phyloP scores from a whole-genome alignment of 2,329 filamentous ascomycete genomes.

The Trichoderma semiorbis region DNA sequence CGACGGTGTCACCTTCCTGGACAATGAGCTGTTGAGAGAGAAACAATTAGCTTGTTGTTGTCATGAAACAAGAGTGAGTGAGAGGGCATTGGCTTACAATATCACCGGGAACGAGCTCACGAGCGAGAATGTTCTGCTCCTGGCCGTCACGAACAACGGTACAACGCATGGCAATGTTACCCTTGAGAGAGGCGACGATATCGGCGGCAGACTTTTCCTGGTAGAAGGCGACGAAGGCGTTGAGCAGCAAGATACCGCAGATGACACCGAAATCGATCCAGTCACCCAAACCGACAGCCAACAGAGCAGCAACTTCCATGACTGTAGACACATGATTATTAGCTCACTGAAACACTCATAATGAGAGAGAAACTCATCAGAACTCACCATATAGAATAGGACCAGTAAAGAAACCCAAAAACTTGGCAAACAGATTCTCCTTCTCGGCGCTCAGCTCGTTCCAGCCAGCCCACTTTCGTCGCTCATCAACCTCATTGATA shows the following conservation, averaged over 20 bases:
- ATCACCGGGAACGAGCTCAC: conserved; percentile 84
- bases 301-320: conserved; percentile 56
- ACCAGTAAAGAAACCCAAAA: conserved; percentile 77
- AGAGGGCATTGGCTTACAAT: conserved; percentile 58
- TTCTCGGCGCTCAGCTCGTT: conserved; percentile 93
- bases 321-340: background rate
- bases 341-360: background rate
- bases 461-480: conserved; percentile 70
- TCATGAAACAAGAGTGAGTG: background rate
- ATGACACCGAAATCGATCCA: conserved; percentile 96
- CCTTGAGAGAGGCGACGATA: conserved; percentile 87
- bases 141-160: conserved; percentile 76
- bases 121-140: conserved; percentile 74
- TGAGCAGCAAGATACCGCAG: conserved; percentile 75
- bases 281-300: conserved; percentile 79
- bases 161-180: conserved; percentile 83
- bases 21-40: conserved; percentile 37
- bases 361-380: no score
- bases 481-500: conserved; percentile 60
- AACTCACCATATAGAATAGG: conserved; percentile 57
- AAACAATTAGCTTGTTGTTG: background rate
- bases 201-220: conserved; percentile 89
- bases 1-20: conserved; percentile 87
- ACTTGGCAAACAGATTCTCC: conserved; percentile 80
- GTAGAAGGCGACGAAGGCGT: conserved; percentile 80